Conservation (phyloP, 306 rosid species). For the Medicago ruthenica region DNA sequence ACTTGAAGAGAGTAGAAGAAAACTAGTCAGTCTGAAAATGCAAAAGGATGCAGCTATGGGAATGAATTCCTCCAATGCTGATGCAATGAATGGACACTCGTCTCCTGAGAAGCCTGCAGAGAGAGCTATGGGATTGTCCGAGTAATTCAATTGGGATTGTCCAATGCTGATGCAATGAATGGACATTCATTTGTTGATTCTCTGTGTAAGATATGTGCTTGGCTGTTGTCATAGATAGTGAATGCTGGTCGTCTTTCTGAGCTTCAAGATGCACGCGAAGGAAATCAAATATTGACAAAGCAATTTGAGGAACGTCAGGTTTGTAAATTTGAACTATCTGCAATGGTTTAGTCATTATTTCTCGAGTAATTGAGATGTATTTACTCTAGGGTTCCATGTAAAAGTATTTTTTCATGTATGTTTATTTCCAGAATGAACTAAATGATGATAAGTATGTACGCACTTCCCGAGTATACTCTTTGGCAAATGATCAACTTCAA, state of each 20-base stretch:
- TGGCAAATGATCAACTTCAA: slow-evolving; percentile 87
- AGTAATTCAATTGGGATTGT: slow-evolving; percentile 89
- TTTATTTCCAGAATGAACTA: slow-evolving; percentile 70
- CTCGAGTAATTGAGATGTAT: slow-evolving; percentile 30
- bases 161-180: no score
- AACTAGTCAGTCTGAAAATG: slow-evolving; percentile 85
- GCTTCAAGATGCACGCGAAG: slow-evolving; percentile 79
- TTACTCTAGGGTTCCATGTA: slow-evolving; percentile 23
- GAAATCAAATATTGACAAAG: slow-evolving; percentile 67
- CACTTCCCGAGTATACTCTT: slow-evolving; percentile 69
- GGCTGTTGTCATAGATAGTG: slow-evolving; percentile 63
- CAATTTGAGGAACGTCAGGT: slow-evolving; percentile 91
- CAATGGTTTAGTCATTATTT: slow-evolving; percentile 32
- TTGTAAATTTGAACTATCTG: slow-evolving; percentile 35
- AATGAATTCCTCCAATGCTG: slow-evolving; percentile 55
- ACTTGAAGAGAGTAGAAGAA: slow-evolving; percentile 92
- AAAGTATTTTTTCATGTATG: slow-evolving; percentile 30
- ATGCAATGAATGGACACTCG: slow-evolving; percentile 71
- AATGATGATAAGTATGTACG: slow-evolving; percentile 82
- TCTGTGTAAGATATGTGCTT: slow-evolving; percentile 28
- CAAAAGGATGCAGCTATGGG: slow-evolving; percentile 75
- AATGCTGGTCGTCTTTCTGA: slow-evolving; percentile 79
- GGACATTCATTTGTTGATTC: slow-evolving; percentile 28
- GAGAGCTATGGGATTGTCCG: slow-evolving; percentile 68
- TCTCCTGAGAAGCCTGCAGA: slow-evolving; percentile 85